Evolutionary conservation across 2,329 filamentous ascomycete genomes (phyloP).

Genomic region (Chaetomiaceae sp.): DNA sequence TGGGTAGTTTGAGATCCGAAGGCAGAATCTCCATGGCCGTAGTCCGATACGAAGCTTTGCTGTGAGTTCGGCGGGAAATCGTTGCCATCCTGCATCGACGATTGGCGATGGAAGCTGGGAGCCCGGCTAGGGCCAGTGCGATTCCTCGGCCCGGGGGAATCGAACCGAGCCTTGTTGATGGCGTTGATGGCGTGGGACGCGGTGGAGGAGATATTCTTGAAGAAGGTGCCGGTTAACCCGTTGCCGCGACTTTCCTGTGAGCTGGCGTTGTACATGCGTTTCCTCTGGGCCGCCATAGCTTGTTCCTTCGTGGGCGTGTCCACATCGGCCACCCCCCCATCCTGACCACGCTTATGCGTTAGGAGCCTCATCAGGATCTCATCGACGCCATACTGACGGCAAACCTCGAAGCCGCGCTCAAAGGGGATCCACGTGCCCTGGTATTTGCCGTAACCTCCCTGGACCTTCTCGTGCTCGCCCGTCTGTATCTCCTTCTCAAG

Average conservation of each 20-base stretch:
- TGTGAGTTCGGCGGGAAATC: slow-evolving; percentile 72
- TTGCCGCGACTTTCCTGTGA: slow-evolving; percentile 61
- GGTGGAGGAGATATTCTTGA: slow-evolving; percentile 92
- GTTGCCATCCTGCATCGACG: slow-evolving; percentile 66
- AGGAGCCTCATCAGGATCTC: slow-evolving; percentile 69
- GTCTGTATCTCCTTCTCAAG: slow-evolving; percentile 96
- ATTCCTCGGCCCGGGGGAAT: slow-evolving; percentile 72
- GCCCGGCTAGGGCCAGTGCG: slow-evolving; percentile 60
- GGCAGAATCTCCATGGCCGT: slow-evolving; percentile 67
- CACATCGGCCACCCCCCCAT: slow-evolving; percentile 70
- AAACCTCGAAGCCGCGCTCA: slow-evolving; percentile 86
- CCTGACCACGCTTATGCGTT: slow-evolving; percentile 75
- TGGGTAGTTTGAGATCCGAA: slow-evolving; percentile 56
- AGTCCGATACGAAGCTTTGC: slow-evolving; percentile 75
- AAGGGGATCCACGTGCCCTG: slow-evolving; percentile 99
- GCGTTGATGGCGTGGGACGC: slow-evolving; percentile 91
- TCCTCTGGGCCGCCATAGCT: slow-evolving; percentile 92
- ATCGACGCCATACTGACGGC: slow-evolving; percentile 73
- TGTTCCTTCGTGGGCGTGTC: slow-evolving; percentile 98
- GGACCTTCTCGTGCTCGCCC: slow-evolving; percentile 96
- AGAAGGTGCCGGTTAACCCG: slow-evolving; percentile 78
- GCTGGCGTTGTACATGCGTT: slow-evolving; percentile 79
- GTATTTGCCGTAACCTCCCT: slow-evolving; percentile 97
- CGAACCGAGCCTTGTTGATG: slow-evolving; percentile 92
- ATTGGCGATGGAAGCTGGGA: slow-evolving; percentile 66